A percentile compares a stretch with the other conserved stretches of the same genome.
Conservation (phyloP, 768 basidiomycete species). For the Calocybe gangraenosa region DNA sequence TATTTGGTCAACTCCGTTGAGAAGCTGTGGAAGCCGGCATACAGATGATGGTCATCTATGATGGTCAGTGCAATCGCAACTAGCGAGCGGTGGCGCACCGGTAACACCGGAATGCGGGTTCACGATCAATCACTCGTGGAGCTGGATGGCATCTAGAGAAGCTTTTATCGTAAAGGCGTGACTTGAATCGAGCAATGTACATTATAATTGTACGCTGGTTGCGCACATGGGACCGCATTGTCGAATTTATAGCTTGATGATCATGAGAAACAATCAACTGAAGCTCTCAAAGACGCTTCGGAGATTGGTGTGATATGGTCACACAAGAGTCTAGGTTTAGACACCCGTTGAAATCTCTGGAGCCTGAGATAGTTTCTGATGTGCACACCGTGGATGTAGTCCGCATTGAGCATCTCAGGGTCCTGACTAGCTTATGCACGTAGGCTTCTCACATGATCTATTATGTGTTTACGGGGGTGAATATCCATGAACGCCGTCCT, state of each 20-base stretch:
- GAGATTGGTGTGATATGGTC: no score
- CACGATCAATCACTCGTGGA: background rate
- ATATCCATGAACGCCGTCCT: slow-evolving; percentile 2
- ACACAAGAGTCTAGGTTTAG: no score
- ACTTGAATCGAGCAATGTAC: no score
- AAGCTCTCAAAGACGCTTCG: no score
- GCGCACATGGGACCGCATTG: no score
- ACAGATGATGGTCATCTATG: background rate
- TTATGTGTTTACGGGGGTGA: slow-evolving; percentile 14
- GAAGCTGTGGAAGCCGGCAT: background rate
- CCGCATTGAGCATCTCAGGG: background rate
- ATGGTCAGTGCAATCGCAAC: background rate
- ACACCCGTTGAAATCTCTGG: no score
- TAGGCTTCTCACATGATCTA: slow-evolving; percentile 12
- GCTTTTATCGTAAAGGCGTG: no score
- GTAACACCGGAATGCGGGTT: slow-evolving; percentile 7
- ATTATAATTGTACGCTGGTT: no score
- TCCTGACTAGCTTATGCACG: slow-evolving; percentile 1
- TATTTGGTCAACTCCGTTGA: background rate
- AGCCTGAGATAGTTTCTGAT: no score
- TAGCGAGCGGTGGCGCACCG: slow-evolving; percentile 15
- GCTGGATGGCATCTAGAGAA: no score
- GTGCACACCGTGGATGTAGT: background rate
- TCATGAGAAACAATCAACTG: no score
- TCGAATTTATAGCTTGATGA: no score